Evolutionary conservation across 352 stramenopile species (phyloP), one percentile per base, ranked within the genome.

Genomic region (Peronosclerospora sorghi): DNA sequence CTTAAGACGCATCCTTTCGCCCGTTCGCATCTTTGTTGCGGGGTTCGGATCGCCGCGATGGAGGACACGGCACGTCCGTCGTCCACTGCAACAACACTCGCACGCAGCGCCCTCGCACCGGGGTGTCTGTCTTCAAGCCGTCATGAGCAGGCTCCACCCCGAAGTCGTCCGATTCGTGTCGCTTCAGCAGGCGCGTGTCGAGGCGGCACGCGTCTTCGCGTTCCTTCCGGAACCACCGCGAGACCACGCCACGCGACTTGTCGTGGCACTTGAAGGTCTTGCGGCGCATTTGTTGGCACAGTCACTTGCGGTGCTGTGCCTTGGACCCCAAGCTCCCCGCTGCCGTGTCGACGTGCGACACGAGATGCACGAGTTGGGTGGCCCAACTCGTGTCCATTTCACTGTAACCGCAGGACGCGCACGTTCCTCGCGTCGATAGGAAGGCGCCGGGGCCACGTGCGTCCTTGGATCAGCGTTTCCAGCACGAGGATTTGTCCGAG

Each of bases 91-190:
- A 35, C 40, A 26, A 35, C 40, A 26, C 43, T 63, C 18, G 48
- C 47, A n/a, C 59, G 29, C 41, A 21, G 35, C 36, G 60, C 60
- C 23, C 48, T 70, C 14, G 58, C 62, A 10, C 47, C 58, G 8
- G 62, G 62, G 15, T 72, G 58, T 26, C 39, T 72, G 58, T 26
- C 39, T 72, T 3, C 62, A 72, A 41, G 51, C 62, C 13, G 55
- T 68, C 21, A 73, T 73, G 62, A 73, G 55, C 30, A 56, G 68
- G 46, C 40, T 68, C 20, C 54, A 66, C 32, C 57, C 57, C 12
- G 62, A 66, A 32, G 24, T 73, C 23, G 51, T 45, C 20, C 56
- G 56, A 34, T 68, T 59, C 42, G 62, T 71, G 26, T 39, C 52
- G 8, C 56, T 66, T 21, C 58, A 73, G 39, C 50, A 45, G 24